Base-by-base conservation (phyloP, 345 rosid species). In the Pistacia atlantica region DNA sequence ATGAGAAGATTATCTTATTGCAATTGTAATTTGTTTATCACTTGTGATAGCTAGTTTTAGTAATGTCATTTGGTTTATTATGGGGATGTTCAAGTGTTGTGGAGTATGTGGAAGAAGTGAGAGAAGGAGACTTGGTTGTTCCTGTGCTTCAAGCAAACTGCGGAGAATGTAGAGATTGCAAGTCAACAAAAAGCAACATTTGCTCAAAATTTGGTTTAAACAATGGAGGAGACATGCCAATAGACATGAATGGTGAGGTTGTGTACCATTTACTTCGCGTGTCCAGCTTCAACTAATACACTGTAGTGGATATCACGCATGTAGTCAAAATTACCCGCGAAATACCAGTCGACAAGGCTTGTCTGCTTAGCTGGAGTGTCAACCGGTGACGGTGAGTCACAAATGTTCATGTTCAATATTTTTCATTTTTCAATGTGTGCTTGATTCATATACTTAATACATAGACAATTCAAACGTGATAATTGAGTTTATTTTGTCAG, bases 231-330 rank as follows among this genome's bases (percentile, higher is more conserved):
- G 71, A 62, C 62, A 88, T 90, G 82, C 87, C 87, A 3, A 74
- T 95, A 77, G 92, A 80, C 65, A 72, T 67, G 65, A 80, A 81
- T 13, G 98, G 98, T 28, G 86, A 90, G 71, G 59, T 45, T 22
- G 46, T 92, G 42, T 65, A 87, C 79, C 89, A 92, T 85, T 84
- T 79, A 62, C 3, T 92, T 3, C 57, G 0, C 5, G 93, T 92
- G 6, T 94, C 95, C 3, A 94, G 94, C 84, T 92, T 94, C 71
- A 5, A 82, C 2, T 86, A 92, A 87, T 92, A 90, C 65, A 90
- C 93, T 0, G 94, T 94, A 20, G 88, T 94, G 1, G 97, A 94
- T n/a, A 69, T 89, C 11, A 84, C 79, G 0, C 78, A 87, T 60
- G 77, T 90, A 1, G 90, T 88, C 17, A 92, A 89, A 80, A 82